These are phyloP conservation scores for Canariomyces notabilis DNA, from an alignment of 2,329 filamentous ascomycete species.

Conservation along the genomic window DNA sequence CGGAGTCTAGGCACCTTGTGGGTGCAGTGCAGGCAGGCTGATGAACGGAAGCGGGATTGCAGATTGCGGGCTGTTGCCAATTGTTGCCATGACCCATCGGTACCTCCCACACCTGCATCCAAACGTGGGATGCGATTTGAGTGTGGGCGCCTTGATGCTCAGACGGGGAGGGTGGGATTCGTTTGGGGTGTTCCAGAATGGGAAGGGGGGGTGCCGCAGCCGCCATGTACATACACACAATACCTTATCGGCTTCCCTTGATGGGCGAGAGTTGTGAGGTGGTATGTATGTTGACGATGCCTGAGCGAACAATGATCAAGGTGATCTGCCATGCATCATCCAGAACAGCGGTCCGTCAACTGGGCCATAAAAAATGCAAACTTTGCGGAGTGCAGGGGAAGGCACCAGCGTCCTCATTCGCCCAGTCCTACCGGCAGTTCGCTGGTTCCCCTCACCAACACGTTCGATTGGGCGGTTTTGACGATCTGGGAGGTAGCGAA, in stretches of 20 bases:
- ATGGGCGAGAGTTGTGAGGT: conserved; percentile 1
- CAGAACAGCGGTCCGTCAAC: not conserved
- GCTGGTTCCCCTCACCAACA: not conserved
- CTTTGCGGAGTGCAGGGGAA: conserved; percentile 18
- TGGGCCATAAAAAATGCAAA: conserved; percentile 6
- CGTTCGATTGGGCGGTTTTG: conserved; percentile 8
- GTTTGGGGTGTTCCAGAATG: conserved; percentile 20
- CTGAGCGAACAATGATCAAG: conserved; percentile 5
- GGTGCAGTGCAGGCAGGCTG: too few species aligned
- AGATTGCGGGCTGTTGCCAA: conserved; percentile 1
- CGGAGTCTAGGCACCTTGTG: conserved; percentile 25
- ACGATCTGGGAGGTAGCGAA: not conserved
- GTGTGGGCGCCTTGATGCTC: conserved; percentile 19
- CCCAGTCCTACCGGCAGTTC: conserved; percentile 4
- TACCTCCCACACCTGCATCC: conserved; percentile 15
- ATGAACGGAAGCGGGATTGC: conserved; percentile 18
- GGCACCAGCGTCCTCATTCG: conserved; percentile 9
- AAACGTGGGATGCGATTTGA: conserved; percentile 25
- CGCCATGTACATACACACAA: conserved; percentile 8
- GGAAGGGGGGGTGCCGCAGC: conserved; percentile 22
- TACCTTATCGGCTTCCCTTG: conserved; percentile 4
- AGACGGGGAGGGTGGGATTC: conserved; percentile 20
- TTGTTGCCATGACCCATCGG: conserved; percentile 17
- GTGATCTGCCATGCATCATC: conserved; percentile 12
- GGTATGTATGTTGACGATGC: not conserved